Conservation (phyloP, 768 basidiomycete species). For the Rhodotorula paludigena region DNA sequence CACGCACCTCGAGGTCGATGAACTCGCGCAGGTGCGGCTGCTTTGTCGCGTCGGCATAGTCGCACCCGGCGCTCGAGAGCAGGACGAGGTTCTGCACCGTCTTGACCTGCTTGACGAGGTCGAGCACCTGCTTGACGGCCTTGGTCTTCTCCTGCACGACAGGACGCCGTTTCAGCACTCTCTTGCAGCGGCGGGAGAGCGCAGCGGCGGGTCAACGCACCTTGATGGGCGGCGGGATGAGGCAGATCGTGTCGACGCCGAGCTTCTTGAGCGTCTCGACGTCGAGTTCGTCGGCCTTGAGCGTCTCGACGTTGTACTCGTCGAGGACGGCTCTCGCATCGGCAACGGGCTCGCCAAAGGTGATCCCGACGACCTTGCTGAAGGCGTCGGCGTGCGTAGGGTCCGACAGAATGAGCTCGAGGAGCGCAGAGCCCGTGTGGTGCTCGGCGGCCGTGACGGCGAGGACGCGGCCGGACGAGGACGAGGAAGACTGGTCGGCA, state of each 20-base stretch:
- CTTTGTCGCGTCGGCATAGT: slow-evolving; percentile 20
- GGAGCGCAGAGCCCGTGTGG: slow-evolving; percentile 5
- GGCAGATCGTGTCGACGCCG: slow-evolving; percentile 4
- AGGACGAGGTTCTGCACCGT: slow-evolving; percentile 5
- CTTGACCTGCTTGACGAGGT: slow-evolving; percentile 12
- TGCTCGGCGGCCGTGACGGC: background rate
- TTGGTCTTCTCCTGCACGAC: slow-evolving; percentile 8
- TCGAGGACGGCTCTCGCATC: background rate
- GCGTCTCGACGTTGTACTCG: slow-evolving; percentile 3
- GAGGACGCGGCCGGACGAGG: background rate
- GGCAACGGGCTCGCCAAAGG: slow-evolving; percentile 7
- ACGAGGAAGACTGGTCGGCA: background rate
- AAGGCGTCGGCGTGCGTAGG: background rate
- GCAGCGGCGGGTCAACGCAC: background rate
- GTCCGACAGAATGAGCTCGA: slow-evolving; percentile 8
- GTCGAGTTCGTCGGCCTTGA: background rate
- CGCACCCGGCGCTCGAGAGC: slow-evolving; percentile 3
- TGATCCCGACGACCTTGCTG: slow-evolving; percentile 13
- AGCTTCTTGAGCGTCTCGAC: slow-evolving; percentile 2
- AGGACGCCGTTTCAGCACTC: background rate
- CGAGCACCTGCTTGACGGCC: slow-evolving; percentile 13
- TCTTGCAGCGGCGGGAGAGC: background rate
- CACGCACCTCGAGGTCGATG: slow-evolving; percentile 17
- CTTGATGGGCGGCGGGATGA: slow-evolving; percentile 9
- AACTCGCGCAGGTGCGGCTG: slow-evolving; percentile 16